These are phyloP conservation scores for Neurospora sp. DNA, from an alignment of 495 filamentous ascomycete species.

Conservation along the genomic window DNA sequence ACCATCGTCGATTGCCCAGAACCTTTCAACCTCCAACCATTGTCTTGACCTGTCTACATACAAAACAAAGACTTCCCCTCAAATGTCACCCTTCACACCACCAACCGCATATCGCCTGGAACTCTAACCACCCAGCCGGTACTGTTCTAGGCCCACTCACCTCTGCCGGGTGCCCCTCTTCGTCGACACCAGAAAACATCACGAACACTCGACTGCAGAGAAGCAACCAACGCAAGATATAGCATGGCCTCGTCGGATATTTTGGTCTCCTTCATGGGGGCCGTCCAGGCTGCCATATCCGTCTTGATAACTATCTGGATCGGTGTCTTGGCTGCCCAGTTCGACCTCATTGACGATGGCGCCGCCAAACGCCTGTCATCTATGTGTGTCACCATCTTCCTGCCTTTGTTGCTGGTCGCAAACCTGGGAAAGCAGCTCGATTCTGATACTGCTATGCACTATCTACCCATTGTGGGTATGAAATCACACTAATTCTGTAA, in stretches of 20 bases:
- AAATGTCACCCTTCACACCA: background rate
- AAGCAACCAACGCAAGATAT: background rate
- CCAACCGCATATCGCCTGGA: background rate
- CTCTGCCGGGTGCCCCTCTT: background rate
- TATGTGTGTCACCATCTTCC: constrained; percentile 57
- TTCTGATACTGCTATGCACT: constrained; percentile 41
- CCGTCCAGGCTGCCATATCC: constrained; percentile 59
- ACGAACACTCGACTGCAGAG: background rate
- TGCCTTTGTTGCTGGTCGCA: constrained; percentile 60
- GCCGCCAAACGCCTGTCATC: constrained; percentile 55
- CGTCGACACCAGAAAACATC: background rate
- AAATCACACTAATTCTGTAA: no score
- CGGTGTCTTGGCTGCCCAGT: constrained; percentile 49
- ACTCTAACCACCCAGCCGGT: background rate
- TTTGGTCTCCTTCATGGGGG: constrained; percentile 52
- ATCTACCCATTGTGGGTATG: constrained; percentile 34
- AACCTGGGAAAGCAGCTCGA: constrained; percentile 61
- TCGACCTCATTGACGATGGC: constrained; percentile 43
- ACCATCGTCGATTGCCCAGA: background rate
- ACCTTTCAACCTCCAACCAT: no score
- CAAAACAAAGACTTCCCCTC: background rate
- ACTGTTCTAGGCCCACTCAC: background rate
- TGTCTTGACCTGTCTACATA: background rate
- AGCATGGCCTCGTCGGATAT: constrained; percentile 15
- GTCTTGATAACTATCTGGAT: constrained; percentile 60